Conservation (phyloP, 495 filamentous ascomycete species). For the Tetracladium marchalianum region DNA sequence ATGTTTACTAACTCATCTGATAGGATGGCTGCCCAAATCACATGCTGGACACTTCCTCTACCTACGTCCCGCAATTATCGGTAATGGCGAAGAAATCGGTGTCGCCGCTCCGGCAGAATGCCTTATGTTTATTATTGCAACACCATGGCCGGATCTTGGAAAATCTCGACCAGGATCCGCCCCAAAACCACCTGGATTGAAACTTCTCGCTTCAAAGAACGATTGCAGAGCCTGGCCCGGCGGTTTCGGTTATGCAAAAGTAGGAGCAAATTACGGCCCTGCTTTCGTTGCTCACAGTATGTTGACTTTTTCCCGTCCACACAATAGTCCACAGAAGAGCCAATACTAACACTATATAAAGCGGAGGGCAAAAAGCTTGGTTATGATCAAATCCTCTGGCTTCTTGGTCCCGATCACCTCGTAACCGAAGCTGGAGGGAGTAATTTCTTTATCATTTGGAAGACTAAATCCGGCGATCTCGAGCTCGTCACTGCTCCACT, state of each 20-base stretch:
- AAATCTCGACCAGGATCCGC: constrained; percentile 32
- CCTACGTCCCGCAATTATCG: constrained; percentile 76
- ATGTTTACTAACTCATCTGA: constrained; percentile 23
- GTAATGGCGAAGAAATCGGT: constrained; percentile 66
- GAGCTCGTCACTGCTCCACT: constrained; percentile 77
- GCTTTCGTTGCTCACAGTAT: constrained; percentile 48
- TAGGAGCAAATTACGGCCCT: constrained; percentile 89
- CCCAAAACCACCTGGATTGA: constrained; percentile 39
- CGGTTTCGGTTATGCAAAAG: constrained; percentile 86
- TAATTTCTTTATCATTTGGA: constrained; percentile 86
- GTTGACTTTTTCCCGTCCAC: too few species aligned
- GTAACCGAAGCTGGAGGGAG: constrained; percentile 76
- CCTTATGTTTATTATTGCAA: constrained; percentile 70
- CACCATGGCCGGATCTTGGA: constrained; percentile 54
- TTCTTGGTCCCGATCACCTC: constrained; percentile 56
- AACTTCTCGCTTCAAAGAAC: constrained; percentile 65
- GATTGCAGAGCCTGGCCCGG: constrained; percentile 87
- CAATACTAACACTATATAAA: background rate
- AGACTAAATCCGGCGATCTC: constrained; percentile 50
- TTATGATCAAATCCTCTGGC: constrained; percentile 86
- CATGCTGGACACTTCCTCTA: constrained; percentile 67
- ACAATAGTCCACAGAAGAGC: constrained; percentile 46
- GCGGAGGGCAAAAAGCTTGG: constrained; percentile 55
- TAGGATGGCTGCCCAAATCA: constrained; percentile 63
- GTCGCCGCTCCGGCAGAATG: constrained; percentile 73